A percentile compares a stretch with the other conserved stretches of the same genome.
Conservation (phyloP, 2,329 filamentous ascomycete species). For the Fusarium sp. region DNA sequence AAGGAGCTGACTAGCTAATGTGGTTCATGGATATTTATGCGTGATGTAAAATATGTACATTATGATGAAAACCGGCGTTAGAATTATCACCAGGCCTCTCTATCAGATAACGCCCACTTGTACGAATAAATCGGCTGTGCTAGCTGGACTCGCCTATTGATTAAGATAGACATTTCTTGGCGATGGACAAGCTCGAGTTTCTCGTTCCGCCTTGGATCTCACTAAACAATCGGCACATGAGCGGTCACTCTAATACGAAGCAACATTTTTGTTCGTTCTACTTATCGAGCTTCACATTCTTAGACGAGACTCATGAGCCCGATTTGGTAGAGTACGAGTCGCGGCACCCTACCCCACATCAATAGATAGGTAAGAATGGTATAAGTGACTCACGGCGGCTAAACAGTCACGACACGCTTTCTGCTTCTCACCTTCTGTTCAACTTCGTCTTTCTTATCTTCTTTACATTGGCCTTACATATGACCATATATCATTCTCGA, state of each 20-base stretch:
- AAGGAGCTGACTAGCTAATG: slow-evolving; percentile 62
- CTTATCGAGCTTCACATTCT: not conserved
- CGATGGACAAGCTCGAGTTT: not conserved
- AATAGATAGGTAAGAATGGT: slow-evolving; percentile 8
- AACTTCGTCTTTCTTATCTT: not conserved
- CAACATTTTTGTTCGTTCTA: not conserved
- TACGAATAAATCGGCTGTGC: slow-evolving; percentile 8
- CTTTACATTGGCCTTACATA: not conserved
- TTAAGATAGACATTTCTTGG: not conserved
- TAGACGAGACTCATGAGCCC: not conserved
- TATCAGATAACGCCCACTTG: slow-evolving; percentile 25
- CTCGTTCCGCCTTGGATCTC: not conserved
- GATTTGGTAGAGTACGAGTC: no score
- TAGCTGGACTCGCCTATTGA: not conserved
- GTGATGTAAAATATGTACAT: slow-evolving; percentile 49
- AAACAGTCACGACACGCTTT: not conserved
- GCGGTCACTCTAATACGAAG: no score
- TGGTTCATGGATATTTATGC: not conserved
- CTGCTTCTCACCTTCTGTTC: not conserved
- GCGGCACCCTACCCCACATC: slow-evolving; percentile 12
- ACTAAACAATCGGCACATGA: not conserved
- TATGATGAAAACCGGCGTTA: slow-evolving; percentile 26
- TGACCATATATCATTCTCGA: not conserved
- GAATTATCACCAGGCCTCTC: slow-evolving; percentile 24
- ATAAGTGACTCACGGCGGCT: slow-evolving; percentile 28